Evolutionary conservation across 306 rosid genomes (phyloP).

Genomic region (Corylus avellana): DNA sequence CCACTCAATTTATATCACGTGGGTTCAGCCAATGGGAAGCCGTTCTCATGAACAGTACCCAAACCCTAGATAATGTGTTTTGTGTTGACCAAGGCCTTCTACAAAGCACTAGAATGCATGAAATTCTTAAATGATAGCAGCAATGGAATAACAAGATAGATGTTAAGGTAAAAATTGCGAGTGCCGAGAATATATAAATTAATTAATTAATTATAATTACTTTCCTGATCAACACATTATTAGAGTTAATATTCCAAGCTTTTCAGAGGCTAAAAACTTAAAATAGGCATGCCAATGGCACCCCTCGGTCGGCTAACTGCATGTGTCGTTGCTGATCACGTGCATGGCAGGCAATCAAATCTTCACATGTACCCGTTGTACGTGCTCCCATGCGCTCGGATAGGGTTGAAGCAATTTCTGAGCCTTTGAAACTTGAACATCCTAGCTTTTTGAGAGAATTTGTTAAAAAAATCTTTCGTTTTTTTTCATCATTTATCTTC

Average conservation of each 20-base stretch:
- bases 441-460: background rate
- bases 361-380: background rate
- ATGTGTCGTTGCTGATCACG: constrained; percentile 26
- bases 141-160: background rate
- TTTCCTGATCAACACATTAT: background rate
- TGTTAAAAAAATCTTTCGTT: background rate
- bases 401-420: background rate
- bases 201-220: background rate
- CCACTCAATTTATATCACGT: constrained; percentile 23
- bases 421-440: no score
- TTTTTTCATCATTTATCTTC: no score
- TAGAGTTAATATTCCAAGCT: background rate
- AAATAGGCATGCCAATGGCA: background rate
- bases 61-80: background rate
- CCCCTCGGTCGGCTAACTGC: constrained; percentile 20
- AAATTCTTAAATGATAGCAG: background rate
- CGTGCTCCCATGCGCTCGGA: constrained; percentile 15
- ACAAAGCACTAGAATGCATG: background rate
- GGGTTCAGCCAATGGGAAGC: constrained; percentile 37
- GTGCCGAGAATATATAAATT: background rate
- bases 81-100: background rate
- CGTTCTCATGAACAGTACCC: constrained; percentile 4
- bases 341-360: constrained; percentile 20
- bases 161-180: background rate
- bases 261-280: background rate